Conservation (phyloP, 108 stramenopile genomes). For the Skeletonema potamos region DNA sequence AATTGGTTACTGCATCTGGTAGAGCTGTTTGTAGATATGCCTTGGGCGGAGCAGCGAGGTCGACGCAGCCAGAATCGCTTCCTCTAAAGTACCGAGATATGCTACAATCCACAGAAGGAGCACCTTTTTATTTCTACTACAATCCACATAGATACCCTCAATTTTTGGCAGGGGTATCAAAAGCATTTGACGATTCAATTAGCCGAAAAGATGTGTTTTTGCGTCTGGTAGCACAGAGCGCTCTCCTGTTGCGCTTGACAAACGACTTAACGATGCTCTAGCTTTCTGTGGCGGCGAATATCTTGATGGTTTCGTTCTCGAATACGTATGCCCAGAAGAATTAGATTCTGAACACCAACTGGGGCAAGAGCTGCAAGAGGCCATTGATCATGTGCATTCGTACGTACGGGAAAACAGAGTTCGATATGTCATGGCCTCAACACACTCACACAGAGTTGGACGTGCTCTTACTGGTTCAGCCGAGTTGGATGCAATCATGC, state of each 20-base stretch:
- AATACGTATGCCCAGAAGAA: constrained; percentile 44
- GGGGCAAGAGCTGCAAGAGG: constrained; percentile 10
- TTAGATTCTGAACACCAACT: neutral
- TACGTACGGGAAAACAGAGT: constrained; percentile 18
- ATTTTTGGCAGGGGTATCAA: constrained; percentile 25
- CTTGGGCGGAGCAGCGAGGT: constrained; percentile 42
- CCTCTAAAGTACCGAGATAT: constrained; percentile 18
- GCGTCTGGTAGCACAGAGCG: constrained; percentile 37
- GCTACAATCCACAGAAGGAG: constrained; percentile 2
- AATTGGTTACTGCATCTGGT: constrained; percentile 22
- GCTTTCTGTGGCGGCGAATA: constrained; percentile 34
- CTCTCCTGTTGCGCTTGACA: constrained; percentile 8
- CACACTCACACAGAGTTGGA: constrained; percentile 40
- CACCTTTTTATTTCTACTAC: constrained; percentile 49
- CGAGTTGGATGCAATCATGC: constrained; percentile 24
- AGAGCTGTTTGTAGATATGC: constrained; percentile 39
- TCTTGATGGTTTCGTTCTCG: constrained; percentile 39
- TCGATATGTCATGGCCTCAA: constrained; percentile 35
- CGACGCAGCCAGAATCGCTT: constrained; percentile 19
- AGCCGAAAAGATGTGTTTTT: constrained; percentile 32
- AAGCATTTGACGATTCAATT: neutral
- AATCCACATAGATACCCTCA: constrained; percentile 47
- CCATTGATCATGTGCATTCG: constrained; percentile 13
- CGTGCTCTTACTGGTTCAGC: constrained; percentile 8
- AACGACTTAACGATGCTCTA: constrained; percentile 31